Percentiles rank a stretch among this genome's conserved stretches.
These are phyloP conservation scores for Colletotrichum cereale DNA, from an alignment of 2,329 filamentous ascomycete species.

Conservation along the genomic window DNA sequence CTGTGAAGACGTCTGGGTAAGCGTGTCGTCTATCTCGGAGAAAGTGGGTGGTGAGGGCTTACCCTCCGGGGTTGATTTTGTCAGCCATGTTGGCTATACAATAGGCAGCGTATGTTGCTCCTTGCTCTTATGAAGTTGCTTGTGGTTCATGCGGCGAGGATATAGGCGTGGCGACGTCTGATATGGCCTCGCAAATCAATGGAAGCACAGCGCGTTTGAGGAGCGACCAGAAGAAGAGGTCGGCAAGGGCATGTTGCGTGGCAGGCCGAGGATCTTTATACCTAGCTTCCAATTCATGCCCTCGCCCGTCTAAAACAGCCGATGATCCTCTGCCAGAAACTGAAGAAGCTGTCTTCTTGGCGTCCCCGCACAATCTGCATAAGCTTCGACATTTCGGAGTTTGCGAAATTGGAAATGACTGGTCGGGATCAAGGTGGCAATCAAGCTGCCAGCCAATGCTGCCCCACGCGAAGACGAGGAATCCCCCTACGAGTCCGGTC, in stretches of 20 bases:
- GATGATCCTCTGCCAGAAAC: slow-evolving; percentile 23
- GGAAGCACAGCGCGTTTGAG: slow-evolving; percentile 12
- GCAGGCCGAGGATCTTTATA: slow-evolving; percentile 37
- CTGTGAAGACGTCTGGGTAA: neutral
- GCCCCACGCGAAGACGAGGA: slow-evolving; percentile 30
- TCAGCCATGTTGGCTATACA: slow-evolving; percentile 35
- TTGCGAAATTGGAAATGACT: slow-evolving; percentile 17
- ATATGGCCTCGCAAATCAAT: slow-evolving; percentile 16
- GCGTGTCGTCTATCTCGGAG: neutral
- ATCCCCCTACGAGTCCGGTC: slow-evolving; percentile 11
- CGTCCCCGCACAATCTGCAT: slow-evolving; percentile 26
- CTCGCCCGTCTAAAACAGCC: slow-evolving; percentile 13
- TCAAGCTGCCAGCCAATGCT: slow-evolving; percentile 17
- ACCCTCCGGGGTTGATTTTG: slow-evolving; percentile 23
- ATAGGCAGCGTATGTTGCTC: neutral
- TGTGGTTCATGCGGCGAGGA: neutral
- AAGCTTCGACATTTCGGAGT: slow-evolving; percentile 16
- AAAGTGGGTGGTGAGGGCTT: neutral
- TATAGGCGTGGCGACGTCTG: neutral
- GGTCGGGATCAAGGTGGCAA: slow-evolving; percentile 27
- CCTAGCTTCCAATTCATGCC: slow-evolving; percentile 1
- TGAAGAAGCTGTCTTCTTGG: slow-evolving; percentile 29
- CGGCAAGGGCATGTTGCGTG: slow-evolving; percentile 4
- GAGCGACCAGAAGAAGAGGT: neutral
- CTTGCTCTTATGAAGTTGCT: neutral